Conservation (phyloP, 371 early-diverging fungal genomes). For the Cokeromyces recurvatus region DNA sequence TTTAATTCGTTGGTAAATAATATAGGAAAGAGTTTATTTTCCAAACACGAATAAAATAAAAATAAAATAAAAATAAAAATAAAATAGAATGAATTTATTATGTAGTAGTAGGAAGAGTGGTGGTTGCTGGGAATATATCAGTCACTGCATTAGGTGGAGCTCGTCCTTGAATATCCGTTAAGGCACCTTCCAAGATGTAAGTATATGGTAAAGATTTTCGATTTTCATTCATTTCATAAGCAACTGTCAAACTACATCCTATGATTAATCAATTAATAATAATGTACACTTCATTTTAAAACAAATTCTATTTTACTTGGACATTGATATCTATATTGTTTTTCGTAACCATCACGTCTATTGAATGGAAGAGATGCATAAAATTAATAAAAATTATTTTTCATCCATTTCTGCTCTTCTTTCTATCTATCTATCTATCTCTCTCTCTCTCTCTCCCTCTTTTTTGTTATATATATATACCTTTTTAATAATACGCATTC, state of each 20-base stretch:
- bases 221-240: constrained; percentile 56
- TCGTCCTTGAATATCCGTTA: constrained; percentile 57
- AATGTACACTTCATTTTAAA: neutral
- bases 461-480: too few species aligned
- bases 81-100: too few species aligned
- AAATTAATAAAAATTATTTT: too few species aligned
- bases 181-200: constrained; percentile 56
- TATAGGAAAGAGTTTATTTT: too few species aligned
- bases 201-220: constrained; percentile 56
- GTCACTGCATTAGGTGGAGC: constrained; percentile 39
- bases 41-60: too few species aligned
- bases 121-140: constrained; percentile 12
- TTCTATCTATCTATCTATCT: too few species aligned
- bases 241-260: constrained; percentile 53
- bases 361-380: neutral
- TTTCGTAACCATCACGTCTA: constrained; percentile 54
- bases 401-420: neutral
- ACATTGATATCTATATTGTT: constrained; percentile 59
- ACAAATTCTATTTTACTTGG: constrained; percentile 32
- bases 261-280: neutral
- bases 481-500: constrained; percentile 46
- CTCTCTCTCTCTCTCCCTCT: too few species aligned
- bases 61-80: too few species aligned
- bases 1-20: too few species aligned
- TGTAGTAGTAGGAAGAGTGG: too few species aligned